A percentile compares a stretch with the other conserved stretches of the same genome.
These are phyloP conservation scores for Schoenoplectus tabernaemontani DNA, from an alignment of 202 grass and related monocot species.

Conservation along the genomic window DNA sequence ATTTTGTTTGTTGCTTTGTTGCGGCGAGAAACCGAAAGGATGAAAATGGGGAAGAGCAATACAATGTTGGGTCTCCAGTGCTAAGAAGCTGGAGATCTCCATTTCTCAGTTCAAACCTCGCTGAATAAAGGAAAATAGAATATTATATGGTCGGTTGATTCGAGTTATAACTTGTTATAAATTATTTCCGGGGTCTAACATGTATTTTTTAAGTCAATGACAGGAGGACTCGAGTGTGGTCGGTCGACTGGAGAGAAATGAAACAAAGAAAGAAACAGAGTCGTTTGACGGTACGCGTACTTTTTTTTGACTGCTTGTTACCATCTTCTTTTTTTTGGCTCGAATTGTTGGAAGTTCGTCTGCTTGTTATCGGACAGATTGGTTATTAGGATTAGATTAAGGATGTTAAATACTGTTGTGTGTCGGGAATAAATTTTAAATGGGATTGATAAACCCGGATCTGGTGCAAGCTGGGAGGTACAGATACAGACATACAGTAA, in stretches of 20 bases:
- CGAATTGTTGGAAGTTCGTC: not conserved
- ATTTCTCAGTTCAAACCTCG: not conserved
- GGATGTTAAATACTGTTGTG: not conserved
- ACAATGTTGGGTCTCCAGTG: not conserved
- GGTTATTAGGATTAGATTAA: not conserved
- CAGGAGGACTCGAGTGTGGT: not conserved
- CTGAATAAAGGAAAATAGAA: not conserved
- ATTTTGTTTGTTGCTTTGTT: slow-evolving; percentile 15
- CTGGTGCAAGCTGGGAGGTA: not conserved
- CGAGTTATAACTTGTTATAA: not conserved
- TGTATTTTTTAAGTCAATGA: not conserved
- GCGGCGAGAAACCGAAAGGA: slow-evolving; percentile 5
- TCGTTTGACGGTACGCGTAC: not conserved
- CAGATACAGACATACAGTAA: not conserved
- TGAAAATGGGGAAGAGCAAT: not conserved
- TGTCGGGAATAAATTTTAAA: not conserved
- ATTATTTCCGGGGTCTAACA: not conserved
- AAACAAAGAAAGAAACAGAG: not conserved
- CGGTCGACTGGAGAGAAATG: not conserved
- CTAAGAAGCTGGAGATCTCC: not conserved
- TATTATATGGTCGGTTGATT: not conserved
- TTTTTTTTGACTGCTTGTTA: not conserved
- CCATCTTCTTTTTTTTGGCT: not conserved
- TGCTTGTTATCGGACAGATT: slow-evolving; percentile 3
- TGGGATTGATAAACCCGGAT: not conserved